Conservation (phyloP, 2,329 filamentous ascomycete species). For the Daldinia sp. region DNA sequence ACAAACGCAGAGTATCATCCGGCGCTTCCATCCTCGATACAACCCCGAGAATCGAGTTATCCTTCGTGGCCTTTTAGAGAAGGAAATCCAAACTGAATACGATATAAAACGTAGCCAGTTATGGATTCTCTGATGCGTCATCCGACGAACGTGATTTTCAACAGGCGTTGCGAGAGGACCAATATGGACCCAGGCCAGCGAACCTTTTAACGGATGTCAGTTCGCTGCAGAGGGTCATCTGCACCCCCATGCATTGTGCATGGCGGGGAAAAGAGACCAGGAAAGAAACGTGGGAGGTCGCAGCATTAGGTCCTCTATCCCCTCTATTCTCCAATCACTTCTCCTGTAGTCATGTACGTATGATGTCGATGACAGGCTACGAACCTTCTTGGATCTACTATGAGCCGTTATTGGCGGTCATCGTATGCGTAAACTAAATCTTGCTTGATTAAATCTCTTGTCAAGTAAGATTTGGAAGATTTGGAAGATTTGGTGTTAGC, state of each 20-base stretch:
- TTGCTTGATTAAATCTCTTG: constrained; percentile 8
- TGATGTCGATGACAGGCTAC: constrained; percentile 29
- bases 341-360: constrained; percentile 13
- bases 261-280: constrained; percentile 41
- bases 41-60: constrained; percentile 3
- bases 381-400: neutral
- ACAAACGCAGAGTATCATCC: constrained; percentile 38
- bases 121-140: constrained; percentile 25
- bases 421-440: constrained; percentile 22
- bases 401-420: neutral
- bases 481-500: neutral
- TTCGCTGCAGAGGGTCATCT: constrained; percentile 45
- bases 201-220: constrained; percentile 39
- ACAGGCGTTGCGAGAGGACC: constrained; percentile 5
- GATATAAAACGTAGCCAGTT: constrained; percentile 8
- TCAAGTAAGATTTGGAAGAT: neutral
- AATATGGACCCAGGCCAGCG: constrained; percentile 23
- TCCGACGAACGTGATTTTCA: constrained; percentile 9
- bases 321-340: constrained; percentile 30
- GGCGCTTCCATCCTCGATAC: constrained; percentile 41
- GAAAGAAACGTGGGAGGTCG: constrained; percentile 45
- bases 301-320: constrained; percentile 34
- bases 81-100: constrained; percentile 14
- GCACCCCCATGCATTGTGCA: constrained; percentile 41
- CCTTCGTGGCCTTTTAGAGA: constrained; percentile 20